These are phyloP conservation scores for Choiromyces venosus DNA, from an alignment of 495 filamentous ascomycete species.

Conservation along the genomic window DNA sequence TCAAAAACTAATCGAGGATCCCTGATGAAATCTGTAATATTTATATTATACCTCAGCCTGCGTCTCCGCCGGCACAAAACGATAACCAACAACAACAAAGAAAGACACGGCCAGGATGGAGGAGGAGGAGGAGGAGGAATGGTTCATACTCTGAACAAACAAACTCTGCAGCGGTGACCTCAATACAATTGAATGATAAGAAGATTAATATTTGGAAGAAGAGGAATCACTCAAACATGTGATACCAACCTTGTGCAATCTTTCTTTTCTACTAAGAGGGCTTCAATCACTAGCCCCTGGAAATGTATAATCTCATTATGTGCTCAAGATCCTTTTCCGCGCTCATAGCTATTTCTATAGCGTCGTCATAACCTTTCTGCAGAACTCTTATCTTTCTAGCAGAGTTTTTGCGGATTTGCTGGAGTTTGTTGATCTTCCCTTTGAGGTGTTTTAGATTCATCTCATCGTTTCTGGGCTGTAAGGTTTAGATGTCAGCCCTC, in stretches of 20 bases:
- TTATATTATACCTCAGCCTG: background rate
- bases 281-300: background rate
- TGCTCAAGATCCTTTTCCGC: background rate
- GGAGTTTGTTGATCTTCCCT: background rate
- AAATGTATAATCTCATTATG: background rate
- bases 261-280: background rate
- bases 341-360: background rate
- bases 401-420: background rate
- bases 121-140: background rate
- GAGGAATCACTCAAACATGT: background rate
- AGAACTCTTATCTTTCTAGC: background rate
- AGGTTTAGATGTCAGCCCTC: background rate
- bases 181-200: background rate
- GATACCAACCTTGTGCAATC: background rate
- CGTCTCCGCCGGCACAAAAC: background rate
- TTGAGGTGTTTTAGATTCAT: background rate
- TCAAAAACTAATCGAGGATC: background rate
- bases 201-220: background rate
- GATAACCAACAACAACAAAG: background rate
- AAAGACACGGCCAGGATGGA: background rate
- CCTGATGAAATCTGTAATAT: background rate
- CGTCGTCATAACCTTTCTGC: background rate
- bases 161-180: background rate
- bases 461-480: background rate
- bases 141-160: background rate